Evolutionary conservation across 2,329 filamentous ascomycete genomes (phyloP).

Genomic region (Trichoderma lentiforme): DNA sequence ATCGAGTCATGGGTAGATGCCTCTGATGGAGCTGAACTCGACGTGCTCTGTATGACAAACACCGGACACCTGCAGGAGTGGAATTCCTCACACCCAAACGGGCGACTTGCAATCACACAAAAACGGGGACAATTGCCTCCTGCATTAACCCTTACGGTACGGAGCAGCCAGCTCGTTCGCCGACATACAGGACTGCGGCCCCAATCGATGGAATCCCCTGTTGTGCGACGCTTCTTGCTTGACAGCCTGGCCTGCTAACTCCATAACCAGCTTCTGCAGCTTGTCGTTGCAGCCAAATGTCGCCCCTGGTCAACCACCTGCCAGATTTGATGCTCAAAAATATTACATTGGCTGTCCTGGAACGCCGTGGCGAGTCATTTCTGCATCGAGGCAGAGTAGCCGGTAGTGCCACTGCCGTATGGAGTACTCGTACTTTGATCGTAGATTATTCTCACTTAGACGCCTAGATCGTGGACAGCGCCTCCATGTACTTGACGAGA

Average conservation of each 20-base stretch:
- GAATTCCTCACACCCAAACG: conserved; percentile 1
- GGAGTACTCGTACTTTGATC: not conserved
- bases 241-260: not conserved
- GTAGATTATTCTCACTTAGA: not conserved
- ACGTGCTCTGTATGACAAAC: conserved; percentile 16
- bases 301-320: not conserved
- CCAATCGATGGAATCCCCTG: conserved; percentile 10
- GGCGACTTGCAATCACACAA: not conserved
- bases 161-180: conserved; percentile 9
- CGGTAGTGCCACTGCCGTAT: not conserved
- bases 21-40: not conserved
- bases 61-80: conserved; percentile 10
- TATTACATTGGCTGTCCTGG: not conserved
- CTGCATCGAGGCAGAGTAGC: not conserved
- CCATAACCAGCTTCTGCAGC: conserved; percentile 3
- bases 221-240: conserved; percentile 11
- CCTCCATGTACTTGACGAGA: not conserved
- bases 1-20: not conserved
- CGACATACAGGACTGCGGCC: not conserved
- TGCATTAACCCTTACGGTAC: conserved; percentile 3
- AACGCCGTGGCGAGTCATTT: not conserved
- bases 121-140: conserved; percentile 2
- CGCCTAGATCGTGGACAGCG: not conserved
- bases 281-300: conserved; percentile 7
- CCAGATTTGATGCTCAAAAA: not conserved